Conservation (phyloP, 805 yeast species). For the Lachancea nothofagi region DNA sequence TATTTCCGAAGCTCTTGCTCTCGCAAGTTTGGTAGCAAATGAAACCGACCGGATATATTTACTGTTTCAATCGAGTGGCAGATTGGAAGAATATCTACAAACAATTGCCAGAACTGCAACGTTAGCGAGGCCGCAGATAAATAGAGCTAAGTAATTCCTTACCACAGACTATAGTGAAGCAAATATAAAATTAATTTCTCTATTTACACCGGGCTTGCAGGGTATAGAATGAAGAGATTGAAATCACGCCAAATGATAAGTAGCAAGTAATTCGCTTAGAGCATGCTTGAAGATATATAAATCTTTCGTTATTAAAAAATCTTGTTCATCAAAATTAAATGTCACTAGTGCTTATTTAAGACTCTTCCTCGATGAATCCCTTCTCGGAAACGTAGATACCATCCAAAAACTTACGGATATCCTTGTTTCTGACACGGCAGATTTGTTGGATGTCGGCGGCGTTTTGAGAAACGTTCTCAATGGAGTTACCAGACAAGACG, state of each 20-base stretch:
- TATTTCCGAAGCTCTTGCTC: conserved; percentile 49
- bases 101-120: conserved; percentile 55
- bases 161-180: too few relatives aligned
- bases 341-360: conserved; percentile 5
- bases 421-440: conserved; percentile 99
- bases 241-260: too few relatives aligned
- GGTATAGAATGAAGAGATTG: too few relatives aligned
- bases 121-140: conserved; percentile 2
- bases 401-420: conserved; percentile 99
- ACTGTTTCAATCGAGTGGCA: conserved; percentile 54
- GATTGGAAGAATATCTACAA: conserved; percentile 47
- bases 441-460: conserved; percentile 98
- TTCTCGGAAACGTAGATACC: conserved; percentile 99
- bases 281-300: too few relatives aligned
- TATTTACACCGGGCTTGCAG: too few relatives aligned
- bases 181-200: too few relatives aligned
- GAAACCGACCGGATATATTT: conserved; percentile 56
- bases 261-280: too few relatives aligned
- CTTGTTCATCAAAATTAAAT: too few relatives aligned
- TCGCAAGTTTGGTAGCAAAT: conserved; percentile 62
- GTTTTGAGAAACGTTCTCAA: conserved; percentile 95
- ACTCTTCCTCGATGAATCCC: conserved; percentile 75
- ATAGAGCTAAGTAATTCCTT: too few relatives aligned
- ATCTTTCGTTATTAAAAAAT: too few relatives aligned
- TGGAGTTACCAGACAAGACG: conserved; percentile 87